Evolutionary conservation across 345 rosid genomes (phyloP).

Genomic region (Diplotaxis tenuifolia): DNA sequence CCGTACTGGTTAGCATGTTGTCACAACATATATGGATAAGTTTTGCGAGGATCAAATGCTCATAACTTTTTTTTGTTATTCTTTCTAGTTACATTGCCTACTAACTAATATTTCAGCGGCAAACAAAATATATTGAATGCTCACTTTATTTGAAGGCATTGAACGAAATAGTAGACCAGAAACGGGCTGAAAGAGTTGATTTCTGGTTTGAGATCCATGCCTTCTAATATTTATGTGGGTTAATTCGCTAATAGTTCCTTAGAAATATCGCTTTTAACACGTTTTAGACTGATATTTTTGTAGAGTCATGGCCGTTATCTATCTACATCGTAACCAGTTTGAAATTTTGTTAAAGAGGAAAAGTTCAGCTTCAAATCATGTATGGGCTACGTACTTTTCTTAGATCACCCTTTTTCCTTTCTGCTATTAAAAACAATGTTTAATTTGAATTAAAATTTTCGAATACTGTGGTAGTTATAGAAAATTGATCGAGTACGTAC

Average conservation of each 20-base stretch:
- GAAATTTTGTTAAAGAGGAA: conserved; percentile 6
- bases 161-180: neutral
- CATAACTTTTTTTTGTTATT: neutral
- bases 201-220: neutral
- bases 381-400: conserved; percentile 17
- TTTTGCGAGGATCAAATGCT: neutral
- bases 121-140: neutral
- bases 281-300: neutral
- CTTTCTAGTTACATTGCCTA: neutral
- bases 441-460: conserved; percentile 1
- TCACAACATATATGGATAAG: neutral
- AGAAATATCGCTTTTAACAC: neutral
- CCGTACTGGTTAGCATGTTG: neutral
- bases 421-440: neutral
- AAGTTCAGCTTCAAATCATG: conserved; percentile 10
- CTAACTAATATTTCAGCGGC: neutral
- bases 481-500: neutral
- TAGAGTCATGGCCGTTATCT: neutral
- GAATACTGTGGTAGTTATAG: neutral
- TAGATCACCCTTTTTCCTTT: conserved; percentile 16
- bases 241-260: neutral
- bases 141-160: neutral
- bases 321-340: neutral
- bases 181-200: no score
- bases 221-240: neutral